A percentile compares a stretch with the other conserved stretches of the same genome.
These are phyloP conservation scores for Dendrobium officinale DNA, from an alignment of 106 monocot species.

Conservation along the genomic window DNA sequence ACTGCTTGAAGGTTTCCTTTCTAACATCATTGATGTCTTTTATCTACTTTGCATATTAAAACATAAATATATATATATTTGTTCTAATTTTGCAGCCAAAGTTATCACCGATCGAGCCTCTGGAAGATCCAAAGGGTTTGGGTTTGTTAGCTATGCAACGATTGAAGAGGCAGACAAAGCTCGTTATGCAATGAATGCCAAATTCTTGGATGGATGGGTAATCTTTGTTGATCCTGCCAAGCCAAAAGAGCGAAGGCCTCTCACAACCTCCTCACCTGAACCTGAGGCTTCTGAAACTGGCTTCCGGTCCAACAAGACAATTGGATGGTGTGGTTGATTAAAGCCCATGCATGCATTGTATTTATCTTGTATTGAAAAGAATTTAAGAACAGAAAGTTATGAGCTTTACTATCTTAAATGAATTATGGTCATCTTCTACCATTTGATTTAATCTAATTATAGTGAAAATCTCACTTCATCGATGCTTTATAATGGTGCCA, in stretches of 20 bases:
- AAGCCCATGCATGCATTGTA: no score
- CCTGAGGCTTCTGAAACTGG: slow-evolving; percentile 25
- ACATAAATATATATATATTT: not conserved
- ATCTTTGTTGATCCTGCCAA: slow-evolving; percentile 95
- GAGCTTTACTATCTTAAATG: no score
- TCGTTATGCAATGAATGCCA: slow-evolving; percentile 77
- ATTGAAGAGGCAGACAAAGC: slow-evolving; percentile 79
- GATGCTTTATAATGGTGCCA: no score
- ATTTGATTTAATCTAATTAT: no score
- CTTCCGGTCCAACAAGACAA: slow-evolving; percentile 59
- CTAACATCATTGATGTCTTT: not conserved
- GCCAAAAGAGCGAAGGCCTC: slow-evolving; percentile 47
- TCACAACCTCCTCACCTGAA: slow-evolving; percentile 12
- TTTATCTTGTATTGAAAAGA: no score
- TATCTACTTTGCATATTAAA: not conserved
- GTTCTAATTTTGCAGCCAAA: slow-evolving; percentile 45
- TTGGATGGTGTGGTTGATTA: slow-evolving; percentile 82
- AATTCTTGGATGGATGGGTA: slow-evolving; percentile 93
- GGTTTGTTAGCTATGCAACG: slow-evolving; percentile 59
- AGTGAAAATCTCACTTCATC: no score
- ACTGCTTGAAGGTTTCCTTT: slow-evolving; percentile 58
- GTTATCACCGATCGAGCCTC: slow-evolving; percentile 73
- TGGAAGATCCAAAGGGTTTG: slow-evolving; percentile 91
- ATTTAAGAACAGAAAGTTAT: no score
- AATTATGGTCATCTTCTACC: no score